Evolutionary conservation across 2,329 filamentous ascomycete species (phyloP), one percentile per base, ranked within the genome.

Genomic region (Akanthomyces muscarius): DNA sequence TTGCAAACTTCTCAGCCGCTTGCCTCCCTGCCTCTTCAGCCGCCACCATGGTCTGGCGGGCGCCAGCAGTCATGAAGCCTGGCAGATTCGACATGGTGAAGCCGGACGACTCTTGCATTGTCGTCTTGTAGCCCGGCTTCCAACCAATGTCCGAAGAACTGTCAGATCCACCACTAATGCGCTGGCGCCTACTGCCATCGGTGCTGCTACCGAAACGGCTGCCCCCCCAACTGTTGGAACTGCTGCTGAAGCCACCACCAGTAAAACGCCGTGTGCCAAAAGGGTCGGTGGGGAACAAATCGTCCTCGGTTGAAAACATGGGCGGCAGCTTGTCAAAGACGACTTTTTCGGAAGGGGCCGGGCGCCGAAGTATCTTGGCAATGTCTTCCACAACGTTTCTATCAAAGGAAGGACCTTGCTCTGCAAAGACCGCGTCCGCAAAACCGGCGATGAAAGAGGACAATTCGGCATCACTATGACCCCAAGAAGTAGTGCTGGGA

Each of bases 391-490:
- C 80, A 1, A 86, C 80, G 1, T 79, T 77, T 41, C 84, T 80
- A 42, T 87, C 81, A 55, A 96, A 84, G 0, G 85, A 86, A 1
- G 93, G 91, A 0, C 92, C 93, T 68, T 84, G 83, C 30, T 82
- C 80, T 41, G 82, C 65, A 83, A 85, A 73, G 75, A 68, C 70
- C 28, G 65, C 69, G 6, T 71, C 68, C 0, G 73, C 72, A 62
- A 77, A 72, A 0, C 82, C 77, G 0, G 85, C 81, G 23, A 97
- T 77, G 69, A 97, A 97, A 0, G 83, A 81, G 0, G 91, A 95
- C 18, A 94, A 73, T 8, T 83, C 85, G 0, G 88, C 86, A 67
- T 87, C 83, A 54, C 78, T 76, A 61, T 76, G 75, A 28, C 82
- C 78, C 62, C 85, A 83, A 8, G 88, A 86, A 64, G 86, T 88